A percentile compares a stretch with the other conserved stretches of the same genome.
Evolutionary conservation across 2,329 filamentous ascomycete species (phyloP).

Genomic region (Remersonia thermophila): DNA sequence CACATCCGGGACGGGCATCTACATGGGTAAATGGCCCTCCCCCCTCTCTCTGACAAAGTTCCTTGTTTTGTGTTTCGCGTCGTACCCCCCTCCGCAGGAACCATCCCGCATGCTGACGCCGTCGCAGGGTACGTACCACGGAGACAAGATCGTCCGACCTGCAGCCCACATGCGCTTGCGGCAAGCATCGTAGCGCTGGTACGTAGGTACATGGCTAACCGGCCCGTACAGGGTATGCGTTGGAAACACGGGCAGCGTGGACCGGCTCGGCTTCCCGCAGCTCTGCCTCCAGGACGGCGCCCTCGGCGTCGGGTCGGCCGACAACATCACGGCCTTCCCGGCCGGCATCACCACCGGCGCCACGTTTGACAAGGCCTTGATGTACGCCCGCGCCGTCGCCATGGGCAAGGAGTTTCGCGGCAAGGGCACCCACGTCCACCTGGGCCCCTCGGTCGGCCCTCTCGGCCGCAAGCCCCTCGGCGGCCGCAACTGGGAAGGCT

Average conservation of each 20-base stretch:
- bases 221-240: slow-evolving; percentile 44
- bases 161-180: no score
- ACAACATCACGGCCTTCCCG: slow-evolving; percentile 66
- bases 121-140: slow-evolving; percentile 11
- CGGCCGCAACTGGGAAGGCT: slow-evolving; percentile 66
- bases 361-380: slow-evolving; percentile 61
- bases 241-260: slow-evolving; percentile 62
- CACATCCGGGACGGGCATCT: slow-evolving; percentile 57
- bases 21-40: slow-evolving; percentile 42
- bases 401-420: slow-evolving; percentile 60
- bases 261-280: slow-evolving; percentile 58
- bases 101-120: slow-evolving; percentile 1
- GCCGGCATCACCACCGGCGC: slow-evolving; percentile 66
- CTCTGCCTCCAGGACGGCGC: slow-evolving; percentile 62
- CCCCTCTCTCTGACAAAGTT: not conserved
- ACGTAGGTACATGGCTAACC: slow-evolving; percentile 2
- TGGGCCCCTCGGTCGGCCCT: slow-evolving; percentile 60
- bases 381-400: slow-evolving; percentile 55
- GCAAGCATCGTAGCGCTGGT: no score
- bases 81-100: not conserved
- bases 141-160: no score
- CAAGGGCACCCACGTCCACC: slow-evolving; percentile 59
- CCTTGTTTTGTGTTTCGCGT: not conserved
- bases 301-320: slow-evolving; percentile 58
- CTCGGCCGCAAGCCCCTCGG: slow-evolving; percentile 60